Base-by-base conservation (phyloP, 148 eudicot species). In the Hydrangea macrophylla region DNA sequence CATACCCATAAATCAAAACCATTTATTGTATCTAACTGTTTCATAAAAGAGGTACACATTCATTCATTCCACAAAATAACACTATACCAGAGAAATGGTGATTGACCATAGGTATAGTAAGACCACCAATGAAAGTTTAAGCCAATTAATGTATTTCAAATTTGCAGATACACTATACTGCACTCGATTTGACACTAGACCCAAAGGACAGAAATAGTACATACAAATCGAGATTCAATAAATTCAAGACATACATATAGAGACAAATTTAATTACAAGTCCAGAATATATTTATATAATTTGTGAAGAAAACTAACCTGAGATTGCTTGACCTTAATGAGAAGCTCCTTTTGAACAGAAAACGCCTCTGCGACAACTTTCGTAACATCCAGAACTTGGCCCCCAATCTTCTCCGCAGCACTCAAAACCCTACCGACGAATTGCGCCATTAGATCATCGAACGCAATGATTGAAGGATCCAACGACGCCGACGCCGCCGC, bases 361-460 rank as follows among this genome's bases (percentile, higher is more conserved):
- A 94, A 94, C 0, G 97, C 98, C 60, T 83, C 80, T 1, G 67
- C 73, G 9, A 94, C 70, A 60, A 83, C 69, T 70, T 62, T 73
- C 2, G 92, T 82, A 15, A 80, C 80, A 22, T 94, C 98, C 71
- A 77, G 59, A 42, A 94, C 97, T 60, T 90, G 78, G 61, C 81
- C 96, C 24, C 98, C 98, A 30, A 93, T 93, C 85, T 86, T 88
- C 89, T 78, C 89, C 28, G 84, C 95, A 9, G 90, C 90, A 26
- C 60, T 72, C 28, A 74, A 69, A 78, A 90, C 85, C 83, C 84
- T 88, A 64, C 76, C 85, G 2, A 90, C 77, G 27, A 32, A 69
- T 63, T 72, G 67, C 68, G 79, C 63, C 33, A 86, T 81, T 64
- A 93, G 76, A 76, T 93, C 96, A 6, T 85, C 95, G 36, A 86